Conservation (phyloP, 371 early-diverging fungal species). For the Sporodiniella umbellata region DNA sequence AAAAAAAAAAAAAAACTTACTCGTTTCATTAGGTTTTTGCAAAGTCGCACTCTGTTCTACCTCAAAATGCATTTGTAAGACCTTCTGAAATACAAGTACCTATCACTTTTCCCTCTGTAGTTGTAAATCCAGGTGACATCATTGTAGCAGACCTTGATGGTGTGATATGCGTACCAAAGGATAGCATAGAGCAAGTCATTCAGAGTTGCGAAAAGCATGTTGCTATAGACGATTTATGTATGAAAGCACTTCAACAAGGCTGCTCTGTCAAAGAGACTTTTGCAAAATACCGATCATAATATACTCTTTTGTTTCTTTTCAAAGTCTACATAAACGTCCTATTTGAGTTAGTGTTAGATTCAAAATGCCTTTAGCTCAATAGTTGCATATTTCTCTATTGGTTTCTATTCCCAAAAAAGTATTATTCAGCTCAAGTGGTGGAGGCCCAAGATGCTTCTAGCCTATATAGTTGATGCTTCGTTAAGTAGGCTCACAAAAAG, state of each 20-base stretch:
- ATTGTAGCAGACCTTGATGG: constrained; percentile 83
- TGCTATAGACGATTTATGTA: constrained; percentile 66
- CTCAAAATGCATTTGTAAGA: constrained; percentile 67
- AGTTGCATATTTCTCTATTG: no score
- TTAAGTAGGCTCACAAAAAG: no score
- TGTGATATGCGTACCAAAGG: constrained; percentile 64
- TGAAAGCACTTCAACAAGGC: constrained; percentile 64
- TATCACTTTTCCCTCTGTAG: constrained; percentile 50
- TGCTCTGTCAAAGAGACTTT: constrained; percentile 64
- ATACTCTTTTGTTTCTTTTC: neutral
- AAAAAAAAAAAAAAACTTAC: no score
- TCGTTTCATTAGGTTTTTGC: constrained; percentile 54
- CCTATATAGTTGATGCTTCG: no score
- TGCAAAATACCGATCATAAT: constrained; percentile 50
- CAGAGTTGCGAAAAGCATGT: constrained; percentile 49
- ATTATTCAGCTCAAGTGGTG: no score
- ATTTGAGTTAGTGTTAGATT: no score
- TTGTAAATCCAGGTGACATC: constrained; percentile 67
- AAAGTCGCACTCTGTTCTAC: constrained; percentile 59
- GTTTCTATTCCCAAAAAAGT: no score
- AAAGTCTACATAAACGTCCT: neutral
- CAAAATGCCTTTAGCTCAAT: no score
- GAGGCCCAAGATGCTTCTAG: no score
- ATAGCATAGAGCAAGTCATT: constrained; percentile 54
- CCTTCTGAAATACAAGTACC: constrained; percentile 62